Evolutionary conservation across 2,329 filamentous ascomycete species (phyloP).

Genomic region (Fusarium tjaetaba): DNA sequence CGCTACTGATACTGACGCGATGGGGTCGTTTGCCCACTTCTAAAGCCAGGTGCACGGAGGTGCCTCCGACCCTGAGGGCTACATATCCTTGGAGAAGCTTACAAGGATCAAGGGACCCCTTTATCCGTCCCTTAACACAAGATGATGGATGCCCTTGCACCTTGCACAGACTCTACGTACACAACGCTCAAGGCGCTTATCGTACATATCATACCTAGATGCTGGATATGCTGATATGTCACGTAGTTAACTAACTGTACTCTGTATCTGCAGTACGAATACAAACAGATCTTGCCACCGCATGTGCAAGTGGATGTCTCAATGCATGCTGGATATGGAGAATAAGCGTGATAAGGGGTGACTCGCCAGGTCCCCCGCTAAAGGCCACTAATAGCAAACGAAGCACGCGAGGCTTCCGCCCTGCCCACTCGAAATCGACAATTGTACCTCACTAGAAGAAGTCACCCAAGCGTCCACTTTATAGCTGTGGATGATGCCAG

Average conservation of each 20-base stretch:
- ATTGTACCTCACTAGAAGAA: conserved; percentile 22
- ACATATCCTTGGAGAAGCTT: background rate
- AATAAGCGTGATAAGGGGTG: conserved; percentile 27
- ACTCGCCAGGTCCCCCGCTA: conserved; percentile 21
- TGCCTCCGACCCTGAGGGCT: conserved; percentile 8
- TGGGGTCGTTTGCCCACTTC: conserved; percentile 17
- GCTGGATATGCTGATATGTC: background rate
- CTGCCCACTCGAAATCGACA: conserved; percentile 26
- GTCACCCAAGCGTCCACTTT: conserved; percentile 33
- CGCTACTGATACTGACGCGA: conserved; percentile 12
- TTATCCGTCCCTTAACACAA: conserved; percentile 9
- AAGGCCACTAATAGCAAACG: conserved; percentile 28
- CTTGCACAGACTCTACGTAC: background rate
- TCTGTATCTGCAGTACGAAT: background rate
- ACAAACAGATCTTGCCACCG: background rate
- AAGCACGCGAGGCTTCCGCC: conserved; percentile 18
- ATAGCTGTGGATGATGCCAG: conserved; percentile 12
- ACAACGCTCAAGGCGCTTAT: conserved; percentile 8
- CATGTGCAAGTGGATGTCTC: background rate
- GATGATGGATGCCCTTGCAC: background rate
- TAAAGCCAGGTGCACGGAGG: conserved; percentile 1
- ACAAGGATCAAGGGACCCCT: conserved; percentile 28
- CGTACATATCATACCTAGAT: background rate
- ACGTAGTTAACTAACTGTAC: background rate
- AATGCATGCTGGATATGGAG: conserved; percentile 3